Percentiles rank a stretch among this genome's conserved stretches.
phyloP scores from a whole-genome alignment of 768 basidiomycete species.

The Russula griseocarnosa region DNA sequence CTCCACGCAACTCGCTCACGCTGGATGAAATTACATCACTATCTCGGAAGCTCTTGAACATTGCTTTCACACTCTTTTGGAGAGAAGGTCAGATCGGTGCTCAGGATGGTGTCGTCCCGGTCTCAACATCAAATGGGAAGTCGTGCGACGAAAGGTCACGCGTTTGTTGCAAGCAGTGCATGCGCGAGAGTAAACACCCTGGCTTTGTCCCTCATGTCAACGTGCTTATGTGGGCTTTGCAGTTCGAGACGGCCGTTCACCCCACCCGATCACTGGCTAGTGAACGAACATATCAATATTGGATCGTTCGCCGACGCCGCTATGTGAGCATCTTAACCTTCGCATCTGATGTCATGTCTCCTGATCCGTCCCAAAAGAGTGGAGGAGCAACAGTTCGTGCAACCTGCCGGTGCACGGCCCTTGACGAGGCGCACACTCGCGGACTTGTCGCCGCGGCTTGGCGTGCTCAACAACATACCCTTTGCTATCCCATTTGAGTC shows the following conservation, averaged over 20 bases:
- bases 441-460: slow-evolving; percentile 77
- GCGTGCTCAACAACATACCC: slow-evolving; percentile 91
- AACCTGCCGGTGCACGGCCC: slow-evolving; percentile 30
- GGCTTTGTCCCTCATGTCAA: not conserved
- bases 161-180: slow-evolving; percentile 77
- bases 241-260: slow-evolving; percentile 86
- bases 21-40: slow-evolving; percentile 78
- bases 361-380: slow-evolving; percentile 39
- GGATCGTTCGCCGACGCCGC: slow-evolving; percentile 82
- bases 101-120: slow-evolving; percentile 41
- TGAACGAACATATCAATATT: slow-evolving; percentile 56
- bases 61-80: slow-evolving; percentile 79
- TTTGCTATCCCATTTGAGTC: slow-evolving; percentile 92
- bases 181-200: slow-evolving; percentile 70
- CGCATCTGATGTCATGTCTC: slow-evolving; percentile 8
- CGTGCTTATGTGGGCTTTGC: slow-evolving; percentile 22
- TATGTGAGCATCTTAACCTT: slow-evolving; percentile 45
- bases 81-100: slow-evolving; percentile 46
- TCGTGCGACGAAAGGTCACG: slow-evolving; percentile 71
- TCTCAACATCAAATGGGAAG: slow-evolving; percentile 52
- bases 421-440: slow-evolving; percentile 68
- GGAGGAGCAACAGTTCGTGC: slow-evolving; percentile 58
- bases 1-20: slow-evolving; percentile 66
- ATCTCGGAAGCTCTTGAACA: slow-evolving; percentile 73
- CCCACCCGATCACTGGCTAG: slow-evolving; percentile 80